These are phyloP conservation scores for Vaccinium vitisidaea DNA, from an alignment of 148 eudicot species.

Conservation along the genomic window DNA sequence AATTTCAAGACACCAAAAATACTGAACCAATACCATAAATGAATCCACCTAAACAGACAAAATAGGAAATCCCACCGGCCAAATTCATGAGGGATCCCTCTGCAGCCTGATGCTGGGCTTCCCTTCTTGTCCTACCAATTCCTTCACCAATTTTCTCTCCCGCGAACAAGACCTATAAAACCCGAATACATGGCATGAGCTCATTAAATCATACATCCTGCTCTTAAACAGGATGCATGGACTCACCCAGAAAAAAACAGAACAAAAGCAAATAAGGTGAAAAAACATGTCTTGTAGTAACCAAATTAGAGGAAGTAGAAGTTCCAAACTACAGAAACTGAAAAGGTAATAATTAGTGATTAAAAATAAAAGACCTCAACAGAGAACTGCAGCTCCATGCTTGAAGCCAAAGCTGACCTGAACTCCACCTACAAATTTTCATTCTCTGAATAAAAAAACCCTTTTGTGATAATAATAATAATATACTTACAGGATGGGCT, in stretches of 20 bases:
- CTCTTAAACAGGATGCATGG: background rate
- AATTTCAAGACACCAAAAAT: constrained; percentile 3
- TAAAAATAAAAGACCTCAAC: constrained; percentile 51
- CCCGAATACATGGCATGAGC: constrained; percentile 10
- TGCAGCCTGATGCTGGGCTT: constrained; percentile 54
- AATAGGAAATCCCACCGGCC: constrained; percentile 29
- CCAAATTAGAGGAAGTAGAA: background rate
- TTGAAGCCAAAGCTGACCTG: constrained; percentile 49
- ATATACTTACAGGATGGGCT: background rate
- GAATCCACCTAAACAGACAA: background rate
- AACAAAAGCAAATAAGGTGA: background rate
- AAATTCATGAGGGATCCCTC: constrained; percentile 66
- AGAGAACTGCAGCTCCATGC: constrained; percentile 58
- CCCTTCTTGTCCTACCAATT: constrained; percentile 57
- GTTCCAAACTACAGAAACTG: background rate
- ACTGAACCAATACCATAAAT: background rate
- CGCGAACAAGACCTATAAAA: constrained; percentile 60
- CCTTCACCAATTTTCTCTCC: constrained; percentile 66
- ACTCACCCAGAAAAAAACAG: background rate
- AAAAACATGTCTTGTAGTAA: background rate
- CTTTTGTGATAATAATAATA: background rate
- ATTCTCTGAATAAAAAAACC: background rate
- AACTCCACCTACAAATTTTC: constrained; percentile 65
- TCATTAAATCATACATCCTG: background rate
- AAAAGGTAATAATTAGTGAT: background rate